Conservation (phyloP, 2,329 filamentous ascomycete genomes). For the Calonectria crousiana region DNA sequence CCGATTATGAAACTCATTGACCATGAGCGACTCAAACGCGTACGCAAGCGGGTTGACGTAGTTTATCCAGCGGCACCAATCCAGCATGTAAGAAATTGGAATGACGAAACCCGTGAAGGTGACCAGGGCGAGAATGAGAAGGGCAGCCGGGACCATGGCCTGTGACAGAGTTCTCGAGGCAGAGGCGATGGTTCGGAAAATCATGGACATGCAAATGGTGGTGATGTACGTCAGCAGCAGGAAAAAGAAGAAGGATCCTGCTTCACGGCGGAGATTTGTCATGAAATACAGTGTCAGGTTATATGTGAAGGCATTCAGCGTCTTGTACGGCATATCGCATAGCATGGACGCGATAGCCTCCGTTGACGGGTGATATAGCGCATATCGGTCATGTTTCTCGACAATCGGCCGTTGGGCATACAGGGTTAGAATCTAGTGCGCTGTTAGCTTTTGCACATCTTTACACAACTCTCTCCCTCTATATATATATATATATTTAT, state of each 20-base stretch:
- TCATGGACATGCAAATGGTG: constrained; percentile 44
- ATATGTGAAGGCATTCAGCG: constrained; percentile 53
- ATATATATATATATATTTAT: too few relatives aligned
- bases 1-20: constrained; percentile 70
- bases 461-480: not conserved
- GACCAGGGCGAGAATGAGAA: constrained; percentile 48
- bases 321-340: constrained; percentile 55
- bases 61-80: constrained; percentile 76
- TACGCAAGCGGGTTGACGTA: constrained; percentile 74
- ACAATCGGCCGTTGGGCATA: constrained; percentile 49
- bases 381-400: constrained; percentile 51
- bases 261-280: constrained; percentile 56
- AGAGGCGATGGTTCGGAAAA: constrained; percentile 58
- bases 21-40: constrained; percentile 73
- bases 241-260: constrained; percentile 61
- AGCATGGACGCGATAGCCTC: constrained; percentile 50
- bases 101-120: constrained; percentile 63
- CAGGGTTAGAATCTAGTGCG: constrained; percentile 46
- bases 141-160: constrained; percentile 54
- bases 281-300: constrained; percentile 63
- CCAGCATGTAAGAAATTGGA: constrained; percentile 61
- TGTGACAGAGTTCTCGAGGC: constrained; percentile 65
- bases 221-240: constrained; percentile 56
- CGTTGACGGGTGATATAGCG: constrained; percentile 49
- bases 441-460: constrained; percentile 32